Base-by-base conservation (phyloP, 108 stramenopile genomes). In the Stephanodiscus minutulus region DNA sequence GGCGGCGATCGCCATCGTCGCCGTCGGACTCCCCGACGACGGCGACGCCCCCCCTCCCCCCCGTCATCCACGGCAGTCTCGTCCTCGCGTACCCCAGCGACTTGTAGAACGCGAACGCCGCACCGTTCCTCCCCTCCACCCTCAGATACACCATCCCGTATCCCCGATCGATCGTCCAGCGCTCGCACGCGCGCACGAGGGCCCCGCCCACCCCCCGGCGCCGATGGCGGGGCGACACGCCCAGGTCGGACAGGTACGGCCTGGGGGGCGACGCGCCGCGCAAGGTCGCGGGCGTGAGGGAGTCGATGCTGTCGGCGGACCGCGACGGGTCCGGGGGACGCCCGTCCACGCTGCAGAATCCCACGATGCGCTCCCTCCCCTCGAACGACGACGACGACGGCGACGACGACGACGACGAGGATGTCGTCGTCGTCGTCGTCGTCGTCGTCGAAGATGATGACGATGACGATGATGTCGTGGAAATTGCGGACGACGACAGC, bases 221-320 rank as follows among this genome's bases (percentile, higher is more conserved):
- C 67, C 77, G 66, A 31, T 78, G 77, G 17, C 49, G 27, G 1
- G 77, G 64, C 18, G 64, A 71, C 5, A 78, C 70, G 18, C 77
- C 77, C 50, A 78, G 63, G 60, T 78, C 77, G 21, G 70, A 66
- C 21, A 78, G 58, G 60, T 78, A 78, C 21, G 77, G 77, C 28
- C 77, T 60, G n/a, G 77, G 77, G 52, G 70, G 66, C n/a, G 63
- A 66, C 35, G 35, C 35, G n/a, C n/a, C n/a, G n/a, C 52, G 70
- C 77, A 13, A 78, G 15, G 77, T 78, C 21, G 64, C 50, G 7
- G 64, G 64, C 39, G 77, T 78, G 7, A 78, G 18, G 61, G 66
- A 78, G 52, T 78, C 77, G 28, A 71, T n/a, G 43, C 62, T 66
- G 25, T 46, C 66, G 13, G 77, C n/a, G n/a, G n/a, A n/a, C n/a